Base-by-base conservation (phyloP, 2,329 filamentous ascomycete species). In the Arachnomyces sp. region DNA sequence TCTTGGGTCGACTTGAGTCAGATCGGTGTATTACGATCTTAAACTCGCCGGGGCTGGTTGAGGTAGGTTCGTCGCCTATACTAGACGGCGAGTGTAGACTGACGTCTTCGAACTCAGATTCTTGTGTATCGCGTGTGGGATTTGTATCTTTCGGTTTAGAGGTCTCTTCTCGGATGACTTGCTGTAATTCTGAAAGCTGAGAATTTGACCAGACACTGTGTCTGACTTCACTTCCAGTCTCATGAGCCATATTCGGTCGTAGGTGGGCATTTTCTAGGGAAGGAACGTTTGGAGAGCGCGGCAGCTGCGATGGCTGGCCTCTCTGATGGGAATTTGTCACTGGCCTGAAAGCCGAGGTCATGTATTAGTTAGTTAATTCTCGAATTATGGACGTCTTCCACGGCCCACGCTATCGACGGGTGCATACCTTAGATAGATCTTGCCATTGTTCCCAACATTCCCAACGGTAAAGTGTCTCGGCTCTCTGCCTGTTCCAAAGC, bases 371-470 rank as follows among this genome's bases (percentile, higher is more conserved):
- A 31, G 14, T 6, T 29, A 9, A 28, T 38, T 31, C 40, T 49
- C 43, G 49, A 43, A 37, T 34, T 40, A 42, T 34, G 18, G 32
- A 40, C 39, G 42, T 31, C 20, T 20, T 31, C 38, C 40, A 45
- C 40, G 34, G 39, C 47, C 39, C n/a, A 16, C 17, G 17, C 5
- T 25, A 14, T 25, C 14, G 3, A 37, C 43, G 36, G 41, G 46
- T 44, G 54, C 75, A 56, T 77, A 89, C 82, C 82, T 84, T 50
- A 90, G 60, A 61, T 87, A 90, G 61, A 90, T 85, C 57, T 81
- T 79, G 30, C 84, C 84, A 63, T 88, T 87, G 57, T 87, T 84
- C 16, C 84, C 84, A 44, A 90, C 84, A 60, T 88, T 89, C 37
- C 81, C 79, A 40, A 90, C 84, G 2, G 82, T 80, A 58, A 90